phyloP scores from a whole-genome alignment of 306 rosid species.

The Pterocarpus santalinus region DNA sequence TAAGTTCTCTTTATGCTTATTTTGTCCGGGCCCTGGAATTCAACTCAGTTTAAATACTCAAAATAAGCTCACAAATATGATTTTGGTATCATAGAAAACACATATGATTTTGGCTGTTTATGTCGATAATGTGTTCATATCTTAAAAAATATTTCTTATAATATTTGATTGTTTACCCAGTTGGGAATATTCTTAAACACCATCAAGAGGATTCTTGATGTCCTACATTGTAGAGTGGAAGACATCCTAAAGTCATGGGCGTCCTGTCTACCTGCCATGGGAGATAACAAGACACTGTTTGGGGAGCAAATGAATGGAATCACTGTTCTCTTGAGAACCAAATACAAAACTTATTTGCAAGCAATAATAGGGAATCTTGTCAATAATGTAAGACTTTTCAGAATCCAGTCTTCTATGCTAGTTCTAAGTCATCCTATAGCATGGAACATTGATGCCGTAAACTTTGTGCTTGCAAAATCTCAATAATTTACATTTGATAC shows the following conservation, averaged over 20 bases:
- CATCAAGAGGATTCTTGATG: constrained; percentile 92
- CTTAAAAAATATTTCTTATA: constrained; percentile 23
- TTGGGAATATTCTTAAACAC: constrained; percentile 92
- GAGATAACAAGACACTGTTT: constrained; percentile 75
- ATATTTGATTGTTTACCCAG: constrained; percentile 52
- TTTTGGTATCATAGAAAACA: neutral
- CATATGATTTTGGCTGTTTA: neutral
- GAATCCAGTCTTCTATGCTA: neutral
- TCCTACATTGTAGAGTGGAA: constrained; percentile 91
- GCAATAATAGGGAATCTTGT: constrained; percentile 90
- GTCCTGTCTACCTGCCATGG: constrained; percentile 78
- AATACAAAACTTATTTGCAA: constrained; percentile 92
- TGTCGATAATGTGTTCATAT: constrained; percentile 25
- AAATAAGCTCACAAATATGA: neutral
- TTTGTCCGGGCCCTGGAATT: constrained; percentile 18
- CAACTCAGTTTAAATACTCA: constrained; percentile 5
- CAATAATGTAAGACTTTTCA: constrained; percentile 72
- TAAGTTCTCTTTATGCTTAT: constrained; percentile 48
- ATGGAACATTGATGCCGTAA: neutral
- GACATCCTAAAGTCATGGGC: constrained; percentile 95
- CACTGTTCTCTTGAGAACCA: constrained; percentile 89
- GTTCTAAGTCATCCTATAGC: constrained; percentile 16
- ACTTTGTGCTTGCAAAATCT: neutral
- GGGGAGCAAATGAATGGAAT: constrained; percentile 95
- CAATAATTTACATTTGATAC: neutral